Evolutionary conservation across 306 rosid genomes (phyloP), one percentile per base, ranked within the genome.

Genomic region (Quercus wislizeni): DNA sequence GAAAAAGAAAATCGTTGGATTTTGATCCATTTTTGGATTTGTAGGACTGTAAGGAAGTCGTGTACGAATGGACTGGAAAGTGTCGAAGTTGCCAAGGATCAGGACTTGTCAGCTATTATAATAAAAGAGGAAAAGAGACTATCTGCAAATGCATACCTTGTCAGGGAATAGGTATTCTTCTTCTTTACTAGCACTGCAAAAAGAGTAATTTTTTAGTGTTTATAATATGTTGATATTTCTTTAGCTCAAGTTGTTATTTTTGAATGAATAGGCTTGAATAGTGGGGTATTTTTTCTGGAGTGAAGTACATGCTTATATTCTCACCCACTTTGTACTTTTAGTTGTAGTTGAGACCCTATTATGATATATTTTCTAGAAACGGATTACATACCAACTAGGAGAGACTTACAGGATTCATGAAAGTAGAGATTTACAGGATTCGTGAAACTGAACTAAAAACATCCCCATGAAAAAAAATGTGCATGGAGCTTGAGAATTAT

Each of bases 61-160:
- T 95, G 28, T 95, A 91, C 82, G 99, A 92, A 83, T 95, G 99
- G 99, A 95, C 99, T 41, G 98, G 99, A 8, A 88, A 91, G 83
- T 95, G 98, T 83, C 84, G 93, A 78, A 92, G 97, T 84, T 95
- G 98, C 87, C 97, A 91, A 79, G 99, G 99, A 61, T 92, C 99
- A 0, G 99, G 99, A 81, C 90, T 73, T 79, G 90, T 85, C 33
- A 91, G 86, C 90, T 89, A 91, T 83, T 91, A 89, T 77, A 91
- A 79, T 78, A 92, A 88, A 83, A 89, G 98, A 87, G 98, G 99
- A 63, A 92, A 87, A 73, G 87, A 71, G 77, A 75, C 46, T 33
- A 76, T 85, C 79, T 91, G 99, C 92, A 95, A 94, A 90, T 95
- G 99, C 88, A 83, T 91, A 77, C 97, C 99, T 88, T 95, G 99